These are phyloP conservation scores for Chlorella sp. DNA, from an alignment of 139 green algal genomes.

Conservation along the genomic window DNA sequence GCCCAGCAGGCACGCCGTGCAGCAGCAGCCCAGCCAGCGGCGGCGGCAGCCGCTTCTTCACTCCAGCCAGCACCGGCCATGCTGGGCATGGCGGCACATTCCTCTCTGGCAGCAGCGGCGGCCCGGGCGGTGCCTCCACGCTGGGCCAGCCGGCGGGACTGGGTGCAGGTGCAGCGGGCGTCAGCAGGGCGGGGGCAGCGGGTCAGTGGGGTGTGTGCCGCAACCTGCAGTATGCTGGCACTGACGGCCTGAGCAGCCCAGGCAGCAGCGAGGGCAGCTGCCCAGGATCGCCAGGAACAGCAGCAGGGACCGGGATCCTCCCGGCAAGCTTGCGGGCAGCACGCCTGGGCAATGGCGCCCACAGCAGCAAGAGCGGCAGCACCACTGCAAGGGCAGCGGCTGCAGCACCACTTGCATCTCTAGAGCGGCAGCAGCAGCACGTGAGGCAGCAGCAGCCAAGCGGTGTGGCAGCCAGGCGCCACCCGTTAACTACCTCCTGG, in stretches of 20 bases:
- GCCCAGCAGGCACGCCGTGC: not conserved
- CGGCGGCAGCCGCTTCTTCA: conserved; percentile 9
- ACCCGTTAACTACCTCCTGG: not conserved
- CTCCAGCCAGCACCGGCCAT: not conserved
- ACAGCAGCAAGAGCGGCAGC: not conserved
- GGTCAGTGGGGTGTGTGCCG: not conserved
- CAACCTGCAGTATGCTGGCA: not conserved
- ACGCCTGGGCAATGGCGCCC: not conserved
- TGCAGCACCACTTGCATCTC: not conserved
- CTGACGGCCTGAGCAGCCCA: not conserved
- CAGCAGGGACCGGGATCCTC: not conserved
- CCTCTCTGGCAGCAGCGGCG: not conserved
- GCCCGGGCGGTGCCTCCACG: not conserved
- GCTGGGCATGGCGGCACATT: not conserved
- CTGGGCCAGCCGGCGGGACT: not conserved
- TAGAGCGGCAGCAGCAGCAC: not conserved
- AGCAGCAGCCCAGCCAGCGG: conserved; percentile 2
- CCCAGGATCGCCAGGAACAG: not conserved
- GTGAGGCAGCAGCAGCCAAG: not conserved
- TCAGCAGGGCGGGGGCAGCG: no score
- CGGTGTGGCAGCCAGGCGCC: not conserved
- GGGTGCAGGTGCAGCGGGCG: not conserved
- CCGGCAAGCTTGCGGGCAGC: no score
- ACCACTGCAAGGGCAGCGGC: not conserved
- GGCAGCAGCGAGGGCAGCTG: not conserved